These are phyloP conservation scores for Capsella bursapastoris DNA, from an alignment of 345 rosid species.

Conservation along the genomic window DNA sequence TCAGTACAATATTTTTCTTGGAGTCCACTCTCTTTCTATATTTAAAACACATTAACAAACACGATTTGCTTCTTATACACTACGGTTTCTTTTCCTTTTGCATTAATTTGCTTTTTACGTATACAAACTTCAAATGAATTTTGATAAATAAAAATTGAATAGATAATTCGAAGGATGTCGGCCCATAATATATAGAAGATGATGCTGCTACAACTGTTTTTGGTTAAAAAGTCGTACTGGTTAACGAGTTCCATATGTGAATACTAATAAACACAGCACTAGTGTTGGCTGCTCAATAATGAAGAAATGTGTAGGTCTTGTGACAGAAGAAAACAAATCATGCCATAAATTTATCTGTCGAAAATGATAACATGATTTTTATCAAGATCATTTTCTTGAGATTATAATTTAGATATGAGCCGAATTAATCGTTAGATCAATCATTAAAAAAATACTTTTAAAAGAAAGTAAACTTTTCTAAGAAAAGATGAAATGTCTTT, in stretches of 20 bases:
- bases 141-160: not conserved
- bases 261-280: slow-evolving; percentile 6
- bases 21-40: no score
- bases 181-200: slow-evolving; percentile 29
- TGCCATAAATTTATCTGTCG: not conserved
- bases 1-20: no score
- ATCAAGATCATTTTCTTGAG: slow-evolving; percentile 32
- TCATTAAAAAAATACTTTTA: slow-evolving; percentile 13
- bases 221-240: slow-evolving; percentile 33
- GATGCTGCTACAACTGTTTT: slow-evolving; percentile 21
- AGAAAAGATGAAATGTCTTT: slow-evolving; percentile 27
- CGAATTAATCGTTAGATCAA: slow-evolving; percentile 14
- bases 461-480: slow-evolving; percentile 10
- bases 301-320: slow-evolving; percentile 29
- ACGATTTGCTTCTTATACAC: no score
- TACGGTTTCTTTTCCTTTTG: no score
- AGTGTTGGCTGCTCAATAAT: slow-evolving; percentile 11
- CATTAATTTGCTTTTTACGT: no score
- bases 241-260: slow-evolving; percentile 41
- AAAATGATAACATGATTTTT: slow-evolving; percentile 25
- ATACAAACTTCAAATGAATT: no score
- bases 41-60: no score
- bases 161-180: slow-evolving; percentile 24
- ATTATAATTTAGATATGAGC: slow-evolving; percentile 30
- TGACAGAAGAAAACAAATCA: slow-evolving; percentile 39